phyloP scores from a whole-genome alignment of 1,284 basidiomycete species.

The Takashimella tepidaria region DNA sequence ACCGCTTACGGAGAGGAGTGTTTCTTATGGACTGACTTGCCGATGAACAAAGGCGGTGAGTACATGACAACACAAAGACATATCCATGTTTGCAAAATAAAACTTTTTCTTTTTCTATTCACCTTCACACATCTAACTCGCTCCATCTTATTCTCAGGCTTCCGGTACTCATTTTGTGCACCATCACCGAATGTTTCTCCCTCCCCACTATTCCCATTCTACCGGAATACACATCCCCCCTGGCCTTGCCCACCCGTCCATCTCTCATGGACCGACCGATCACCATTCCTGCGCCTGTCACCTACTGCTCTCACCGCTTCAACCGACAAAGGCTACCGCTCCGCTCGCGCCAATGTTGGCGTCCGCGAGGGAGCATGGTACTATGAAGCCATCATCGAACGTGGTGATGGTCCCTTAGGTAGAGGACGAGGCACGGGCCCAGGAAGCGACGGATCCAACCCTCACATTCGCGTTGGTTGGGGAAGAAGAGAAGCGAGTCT shows the following conservation, averaged over 20 bases:
- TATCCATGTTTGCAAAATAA: no score
- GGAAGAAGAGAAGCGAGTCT: conserved; percentile 84
- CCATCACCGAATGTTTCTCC: conserved; percentile 41
- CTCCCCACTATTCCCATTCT: conserved; percentile 34
- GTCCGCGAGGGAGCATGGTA: conserved; percentile 91
- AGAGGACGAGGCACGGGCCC: conserved; percentile 47
- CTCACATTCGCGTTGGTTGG: conserved; percentile 87
- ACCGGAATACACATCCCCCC: conserved; percentile 39
- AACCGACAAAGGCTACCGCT: conserved; percentile 85
- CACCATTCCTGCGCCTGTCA: conserved; percentile 63
- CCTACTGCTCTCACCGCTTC: conserved; percentile 70
- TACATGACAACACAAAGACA: no score
- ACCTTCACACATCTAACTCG: no score
- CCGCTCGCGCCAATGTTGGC: conserved; percentile 81
- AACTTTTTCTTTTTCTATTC: no score
- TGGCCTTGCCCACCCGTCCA: conserved; percentile 37
- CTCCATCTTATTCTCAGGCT: conserved; percentile 38
- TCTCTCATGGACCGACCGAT: conserved; percentile 52
- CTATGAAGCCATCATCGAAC: conserved; percentile 77
- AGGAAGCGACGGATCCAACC: conserved; percentile 27
- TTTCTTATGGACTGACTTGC: conserved; percentile 43
- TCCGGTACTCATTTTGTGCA: conserved; percentile 49
- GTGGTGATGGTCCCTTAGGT: conserved; percentile 55
- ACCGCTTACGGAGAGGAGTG: conserved; percentile 39
- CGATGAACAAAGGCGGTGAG: conserved; percentile 43